These are phyloP conservation scores for Clitocybe nebularis DNA, from an alignment of 1,284 basidiomycete genomes.

Conservation along the genomic window DNA sequence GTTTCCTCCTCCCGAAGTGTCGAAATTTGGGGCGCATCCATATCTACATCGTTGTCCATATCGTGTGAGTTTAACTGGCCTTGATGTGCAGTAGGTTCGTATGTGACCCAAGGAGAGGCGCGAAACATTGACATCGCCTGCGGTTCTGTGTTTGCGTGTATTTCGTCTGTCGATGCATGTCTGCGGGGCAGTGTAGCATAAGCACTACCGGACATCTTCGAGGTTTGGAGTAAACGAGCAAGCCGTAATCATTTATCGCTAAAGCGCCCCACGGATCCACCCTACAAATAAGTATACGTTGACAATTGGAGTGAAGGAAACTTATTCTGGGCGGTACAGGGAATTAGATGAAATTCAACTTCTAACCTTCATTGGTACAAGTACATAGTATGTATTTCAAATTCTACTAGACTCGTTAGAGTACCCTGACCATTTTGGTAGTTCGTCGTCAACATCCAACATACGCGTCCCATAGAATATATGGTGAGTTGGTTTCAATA, in stretches of 20 bases:
- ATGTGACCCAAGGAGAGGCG: conserved; percentile 42
- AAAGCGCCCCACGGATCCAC: conserved; percentile 1
- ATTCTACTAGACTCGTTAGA: conserved; percentile 33
- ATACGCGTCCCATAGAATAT: conserved; percentile 62
- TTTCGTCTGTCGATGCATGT: conserved; percentile 22
- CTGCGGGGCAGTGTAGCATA: conserved; percentile 5
- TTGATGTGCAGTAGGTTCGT: conserved; percentile 29
- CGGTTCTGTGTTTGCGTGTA: conserved; percentile 31
- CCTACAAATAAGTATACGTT: conserved; percentile 5
- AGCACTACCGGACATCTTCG: background rate
- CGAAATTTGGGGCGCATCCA: conserved; percentile 78
- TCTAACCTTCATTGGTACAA: background rate
- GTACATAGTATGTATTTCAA: background rate
- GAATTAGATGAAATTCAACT: background rate
- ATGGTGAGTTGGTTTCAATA: conserved; percentile 54
- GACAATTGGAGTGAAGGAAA: too few relatives aligned
- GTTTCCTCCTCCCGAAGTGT: conserved; percentile 66
- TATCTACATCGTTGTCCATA: conserved; percentile 56
- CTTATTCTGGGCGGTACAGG: too few relatives aligned
- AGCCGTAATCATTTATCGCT: background rate
- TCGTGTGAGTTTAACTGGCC: conserved; percentile 19
- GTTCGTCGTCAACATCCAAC: conserved; percentile 48
- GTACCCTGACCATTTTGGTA: conserved; percentile 64
- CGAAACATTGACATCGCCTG: conserved; percentile 37
- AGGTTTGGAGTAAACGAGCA: background rate